These are phyloP conservation scores for Bondarzewia mesenterica DNA, from an alignment of 1,284 basidiomycete genomes.

Conservation along the genomic window DNA sequence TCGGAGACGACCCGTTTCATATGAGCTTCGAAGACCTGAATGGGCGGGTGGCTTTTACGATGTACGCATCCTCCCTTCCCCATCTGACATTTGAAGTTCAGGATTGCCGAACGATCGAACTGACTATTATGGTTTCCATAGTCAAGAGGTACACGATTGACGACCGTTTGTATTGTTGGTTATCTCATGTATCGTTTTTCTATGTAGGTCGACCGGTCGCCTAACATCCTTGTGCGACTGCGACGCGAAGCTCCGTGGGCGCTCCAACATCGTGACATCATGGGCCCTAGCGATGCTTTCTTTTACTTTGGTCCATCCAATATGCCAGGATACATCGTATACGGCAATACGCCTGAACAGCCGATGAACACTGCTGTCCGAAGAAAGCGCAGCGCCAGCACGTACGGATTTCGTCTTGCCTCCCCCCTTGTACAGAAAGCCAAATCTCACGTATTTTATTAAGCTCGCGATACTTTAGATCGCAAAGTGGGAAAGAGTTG, in stretches of 20 bases:
- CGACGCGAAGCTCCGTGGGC: slow-evolving; percentile 57
- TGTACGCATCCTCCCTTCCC: slow-evolving; percentile 51
- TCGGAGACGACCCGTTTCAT: slow-evolving; percentile 51
- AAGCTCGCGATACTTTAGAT: slow-evolving; percentile 65
- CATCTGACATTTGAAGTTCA: slow-evolving; percentile 7
- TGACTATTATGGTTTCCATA: not conserved
- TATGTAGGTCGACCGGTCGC: slow-evolving; percentile 39
- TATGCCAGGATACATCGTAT: slow-evolving; percentile 48
- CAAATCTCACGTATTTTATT: not conserved
- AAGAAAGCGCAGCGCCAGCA: slow-evolving; percentile 49
- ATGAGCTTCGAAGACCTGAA: slow-evolving; percentile 55
- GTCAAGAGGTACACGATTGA: slow-evolving; percentile 8
- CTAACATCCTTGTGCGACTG: slow-evolving; percentile 55
- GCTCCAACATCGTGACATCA: slow-evolving; percentile 51
- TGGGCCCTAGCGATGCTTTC: slow-evolving; percentile 64
- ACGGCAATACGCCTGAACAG: slow-evolving; percentile 51
- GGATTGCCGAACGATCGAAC: not conserved
- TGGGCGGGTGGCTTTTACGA: slow-evolving; percentile 51
- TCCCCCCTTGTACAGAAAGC: not conserved
- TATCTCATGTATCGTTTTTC: not conserved
- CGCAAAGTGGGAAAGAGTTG: slow-evolving; percentile 54
- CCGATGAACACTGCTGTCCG: slow-evolving; percentile 50
- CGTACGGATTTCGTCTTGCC: slow-evolving; percentile 33
- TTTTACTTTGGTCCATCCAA: slow-evolving; percentile 64
- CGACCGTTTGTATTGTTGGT: not conserved